Base-by-base conservation (phyloP, 176 grass and related monocot species). In the Oryza longistaminata region DNA sequence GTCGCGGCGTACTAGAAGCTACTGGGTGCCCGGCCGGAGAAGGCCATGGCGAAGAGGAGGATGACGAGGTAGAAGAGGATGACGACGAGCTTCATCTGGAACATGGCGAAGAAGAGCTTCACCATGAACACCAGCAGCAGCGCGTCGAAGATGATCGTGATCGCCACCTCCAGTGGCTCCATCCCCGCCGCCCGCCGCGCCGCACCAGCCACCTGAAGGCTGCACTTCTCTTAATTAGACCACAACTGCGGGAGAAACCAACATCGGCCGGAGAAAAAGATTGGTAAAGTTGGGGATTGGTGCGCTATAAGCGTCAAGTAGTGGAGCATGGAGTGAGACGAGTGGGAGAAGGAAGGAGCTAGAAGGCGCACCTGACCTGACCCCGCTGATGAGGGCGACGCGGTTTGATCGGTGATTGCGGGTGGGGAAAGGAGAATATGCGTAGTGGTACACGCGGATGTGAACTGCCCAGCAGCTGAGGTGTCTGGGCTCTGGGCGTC, bases 61-160 rank as follows among this genome's bases (percentile, higher is more conserved):
- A 90, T 75, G 77, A 92, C 86, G 71, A 94, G 70, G 77, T 71
- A 83, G 85, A 94, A 78, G 52, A 94, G 81, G 85, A 91, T 89
- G 83, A 92, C 78, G 39, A 88, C 76, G 60, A 94, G 87, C 85
- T 94, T 94, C 77, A 91, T 89, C 1, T 90, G 53, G 90, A 94
- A 82, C 82, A 94, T 89, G 74, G 90, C 72, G 85, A 94, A 92
- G 74, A 94, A 94, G 75, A 94, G 81, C 90, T 91, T 94, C 35
- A 92, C 85, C 85, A 94, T 88, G 82, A 94, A 87, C 84, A 92
- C 85, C 73, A 94, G 85, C 87, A 94, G 75, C 70, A 94, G 87
- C 49, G 87, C 93, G 58, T 94, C 65, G 66, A 89, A 92, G 24
- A 92, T 19, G 49, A 94, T 14, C 69, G 65, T 76, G 50, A 94